Conservation (phyloP, 768 basidiomycete genomes). For the Mycena epipterygia region DNA sequence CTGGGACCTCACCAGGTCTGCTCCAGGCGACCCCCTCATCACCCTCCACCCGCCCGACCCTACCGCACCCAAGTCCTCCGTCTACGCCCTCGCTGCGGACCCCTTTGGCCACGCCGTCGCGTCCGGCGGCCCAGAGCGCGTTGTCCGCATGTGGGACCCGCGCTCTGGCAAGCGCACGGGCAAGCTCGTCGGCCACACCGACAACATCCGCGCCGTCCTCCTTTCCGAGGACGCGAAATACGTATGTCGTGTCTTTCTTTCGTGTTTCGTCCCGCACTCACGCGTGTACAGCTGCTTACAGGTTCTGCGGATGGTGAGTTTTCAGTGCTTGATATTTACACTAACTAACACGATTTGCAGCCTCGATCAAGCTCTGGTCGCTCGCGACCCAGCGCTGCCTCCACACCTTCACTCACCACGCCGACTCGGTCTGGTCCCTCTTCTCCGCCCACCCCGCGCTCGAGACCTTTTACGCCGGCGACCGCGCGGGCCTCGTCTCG, state of each 20-base stretch:
- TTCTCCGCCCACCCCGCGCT: conserved; percentile 90
- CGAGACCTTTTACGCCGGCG: conserved; percentile 94
- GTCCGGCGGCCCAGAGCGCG: conserved; percentile 92
- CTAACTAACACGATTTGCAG: conserved; percentile 40
- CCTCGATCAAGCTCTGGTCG: conserved; percentile 96
- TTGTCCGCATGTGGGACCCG: conserved; percentile 95
- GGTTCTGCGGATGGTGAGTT: conserved; percentile 81
- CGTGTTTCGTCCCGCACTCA: conserved; percentile 19
- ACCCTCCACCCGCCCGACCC: conserved; percentile 79
- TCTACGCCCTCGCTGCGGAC: conserved; percentile 86
- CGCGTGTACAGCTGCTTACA: conserved; percentile 72
- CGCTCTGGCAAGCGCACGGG: conserved; percentile 81
- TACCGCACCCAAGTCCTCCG: conserved; percentile 74
- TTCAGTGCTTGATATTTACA: conserved; percentile 36
- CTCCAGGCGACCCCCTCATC: conserved; percentile 64
- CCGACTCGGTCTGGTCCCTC: conserved; percentile 95
- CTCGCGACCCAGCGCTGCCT: conserved; percentile 88
- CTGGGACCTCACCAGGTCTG: conserved; percentile 82
- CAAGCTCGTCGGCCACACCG: conserved; percentile 96
- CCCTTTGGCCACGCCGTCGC: conserved; percentile 86
- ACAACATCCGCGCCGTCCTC: conserved; percentile 93
- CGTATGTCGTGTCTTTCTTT: conserved; percentile 67
- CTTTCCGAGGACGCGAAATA: conserved; percentile 93
- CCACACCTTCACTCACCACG: conserved; percentile 96
- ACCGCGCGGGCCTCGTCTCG: conserved; percentile 90